A percentile compares a stretch with the other conserved stretches of the same genome.
These are phyloP conservation scores for Lathyrus sativus DNA, from an alignment of 306 rosid species.

Conservation along the genomic window DNA sequence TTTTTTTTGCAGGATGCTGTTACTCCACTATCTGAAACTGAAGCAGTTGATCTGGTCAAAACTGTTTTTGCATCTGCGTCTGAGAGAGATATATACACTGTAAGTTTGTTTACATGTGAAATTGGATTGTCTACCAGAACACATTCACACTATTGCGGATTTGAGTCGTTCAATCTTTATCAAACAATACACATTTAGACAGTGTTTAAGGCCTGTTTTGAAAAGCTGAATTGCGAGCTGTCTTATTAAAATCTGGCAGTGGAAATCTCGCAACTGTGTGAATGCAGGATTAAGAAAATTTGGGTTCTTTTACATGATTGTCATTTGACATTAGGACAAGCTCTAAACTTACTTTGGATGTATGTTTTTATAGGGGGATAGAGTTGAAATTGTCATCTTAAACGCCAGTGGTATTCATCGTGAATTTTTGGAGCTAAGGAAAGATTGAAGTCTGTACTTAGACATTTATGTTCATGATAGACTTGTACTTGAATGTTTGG, in stretches of 20 bases:
- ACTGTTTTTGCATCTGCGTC: conserved; percentile 14
- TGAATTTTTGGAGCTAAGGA: conserved; percentile 9
- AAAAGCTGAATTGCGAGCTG: not conserved
- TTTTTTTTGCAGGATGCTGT: not conserved
- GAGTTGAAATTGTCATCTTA: conserved; percentile 3
- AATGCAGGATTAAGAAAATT: not conserved
- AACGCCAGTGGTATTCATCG: not conserved
- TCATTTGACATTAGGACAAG: not conserved
- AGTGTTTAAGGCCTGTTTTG: not conserved
- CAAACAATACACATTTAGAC: not conserved
- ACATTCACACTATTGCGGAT: not conserved
- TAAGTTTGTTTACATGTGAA: not conserved
- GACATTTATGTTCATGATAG: not conserved
- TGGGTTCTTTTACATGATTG: not conserved
- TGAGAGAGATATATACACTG: conserved; percentile 12
- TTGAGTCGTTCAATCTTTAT: not conserved
- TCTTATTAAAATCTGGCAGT: not conserved
- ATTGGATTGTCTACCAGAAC: not conserved
- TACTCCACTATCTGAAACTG: conserved; percentile 1
- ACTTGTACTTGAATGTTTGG: conserved; percentile 8
- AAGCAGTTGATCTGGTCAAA: conserved; percentile 18
- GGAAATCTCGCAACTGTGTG: not conserved
- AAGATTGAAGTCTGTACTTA: not conserved
- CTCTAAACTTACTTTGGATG: not conserved
- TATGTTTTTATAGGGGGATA: conserved; percentile 2